Percentiles rank a stretch among this genome's conserved stretches.
Evolutionary conservation across 1,284 basidiomycete genomes (phyloP).

Genomic region (Entoloma clypeatum): DNA sequence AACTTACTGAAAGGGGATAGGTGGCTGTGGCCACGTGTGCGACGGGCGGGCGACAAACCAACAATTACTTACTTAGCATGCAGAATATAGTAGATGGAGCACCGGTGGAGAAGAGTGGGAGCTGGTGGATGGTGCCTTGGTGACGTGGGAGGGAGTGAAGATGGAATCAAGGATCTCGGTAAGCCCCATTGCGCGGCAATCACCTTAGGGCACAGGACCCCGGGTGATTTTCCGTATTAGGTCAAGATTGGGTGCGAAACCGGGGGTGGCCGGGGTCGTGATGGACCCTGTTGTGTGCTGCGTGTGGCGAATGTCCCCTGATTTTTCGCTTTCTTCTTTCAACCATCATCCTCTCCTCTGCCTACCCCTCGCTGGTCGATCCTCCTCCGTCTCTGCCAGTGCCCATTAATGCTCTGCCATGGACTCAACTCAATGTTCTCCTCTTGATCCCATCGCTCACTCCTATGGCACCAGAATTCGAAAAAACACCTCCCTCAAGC

Average conservation of each 20-base stretch:
- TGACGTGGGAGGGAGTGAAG: background rate
- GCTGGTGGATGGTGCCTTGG: slow-evolving; percentile 2
- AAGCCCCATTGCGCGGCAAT: slow-evolving; percentile 19
- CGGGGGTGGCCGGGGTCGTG: slow-evolving; percentile 18
- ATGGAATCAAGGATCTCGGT: slow-evolving; percentile 4
- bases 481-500: slow-evolving; percentile 48
- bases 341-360: slow-evolving; percentile 13
- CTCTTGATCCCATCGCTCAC: slow-evolving; percentile 25
- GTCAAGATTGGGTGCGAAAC: slow-evolving; percentile 9
- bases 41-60: too few species aligned
- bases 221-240: slow-evolving; percentile 1
- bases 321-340: slow-evolving; percentile 25
- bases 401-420: slow-evolving; percentile 33
- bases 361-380: slow-evolving; percentile 40
- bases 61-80: too few species aligned
- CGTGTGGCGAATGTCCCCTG: slow-evolving; percentile 25
- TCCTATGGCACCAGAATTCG: slow-evolving; percentile 56
- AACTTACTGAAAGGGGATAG: too few species aligned
- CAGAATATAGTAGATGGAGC: too few species aligned
- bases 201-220: slow-evolving; percentile 4
- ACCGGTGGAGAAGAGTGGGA: background rate
- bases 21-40: too few species aligned
- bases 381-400: slow-evolving; percentile 28
- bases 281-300: slow-evolving; percentile 2
- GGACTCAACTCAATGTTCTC: slow-evolving; percentile 16